Base-by-base conservation (phyloP, 2,329 filamentous ascomycete species). In the Colletotrichum costaricense region DNA sequence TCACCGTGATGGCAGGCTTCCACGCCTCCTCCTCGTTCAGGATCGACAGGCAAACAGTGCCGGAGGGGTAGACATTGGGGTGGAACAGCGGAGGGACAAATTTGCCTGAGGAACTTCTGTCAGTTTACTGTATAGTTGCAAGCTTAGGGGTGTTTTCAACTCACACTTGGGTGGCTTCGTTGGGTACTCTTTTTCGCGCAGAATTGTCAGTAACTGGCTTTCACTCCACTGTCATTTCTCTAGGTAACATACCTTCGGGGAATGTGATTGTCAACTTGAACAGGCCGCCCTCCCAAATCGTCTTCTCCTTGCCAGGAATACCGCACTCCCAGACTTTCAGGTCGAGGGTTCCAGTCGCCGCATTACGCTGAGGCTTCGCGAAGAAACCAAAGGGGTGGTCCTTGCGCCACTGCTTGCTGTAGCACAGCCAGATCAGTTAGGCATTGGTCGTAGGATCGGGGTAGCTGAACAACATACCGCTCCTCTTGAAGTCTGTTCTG, bases 371-470 rank as follows among this genome's bases (percentile, higher is more conserved):
- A 14, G 97, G 97, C 81, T 95, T 94, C 28, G 97, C 97, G 83
- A 94, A 98, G 86, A 99, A 99, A 74, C 97, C 97, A 80, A 99
- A 99, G 0, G 97, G 97, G 80, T 99, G 97, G 78, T 99, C 96
- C 81, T 93, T 93, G 76, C 97, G 92, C 97, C 97, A 99, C 86
- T 98, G 95, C 86, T 98, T 98, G 76, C 95, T 98, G 78, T 33
- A 49, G 16, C 16, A 42, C 3, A 19, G 38, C 16, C 38, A 42
- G 38, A 54, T 65, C 55, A 60, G 66, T 78, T 62, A 80, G 82
- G 35, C 30, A 12, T 73, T n/a, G 55, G 63, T n/a, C 26, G 56
- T 6, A 54, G 75, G 33, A 35, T 38, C 11, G 26, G 28, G 22
- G 42, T 54, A 76, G 55, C 74, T 67, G 64, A 42, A 35, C 19